A percentile compares a stretch with the other conserved stretches of the same genome.
Conservation (phyloP, 352 stramenopile genomes). For the Globisporangium solare region DNA sequence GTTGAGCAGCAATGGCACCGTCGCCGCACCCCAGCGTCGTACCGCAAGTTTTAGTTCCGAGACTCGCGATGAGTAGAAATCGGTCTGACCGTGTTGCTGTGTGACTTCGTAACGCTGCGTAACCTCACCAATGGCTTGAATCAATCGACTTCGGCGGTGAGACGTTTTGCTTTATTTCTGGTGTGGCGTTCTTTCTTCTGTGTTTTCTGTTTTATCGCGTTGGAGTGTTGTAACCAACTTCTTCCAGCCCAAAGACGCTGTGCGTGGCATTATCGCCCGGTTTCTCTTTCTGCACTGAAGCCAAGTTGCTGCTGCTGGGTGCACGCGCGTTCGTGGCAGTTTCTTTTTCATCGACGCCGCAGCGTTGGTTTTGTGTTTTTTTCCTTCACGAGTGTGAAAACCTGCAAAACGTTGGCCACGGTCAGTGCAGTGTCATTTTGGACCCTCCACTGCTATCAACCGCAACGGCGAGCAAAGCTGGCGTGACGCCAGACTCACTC, state of each 20-base stretch:
- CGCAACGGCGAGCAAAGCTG: too few species aligned
- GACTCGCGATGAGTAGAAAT: neutral
- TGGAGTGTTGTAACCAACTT: neutral
- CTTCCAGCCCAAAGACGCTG: neutral
- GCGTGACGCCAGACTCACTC: too few species aligned
- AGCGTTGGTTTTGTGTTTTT: too few species aligned
- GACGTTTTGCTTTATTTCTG: neutral
- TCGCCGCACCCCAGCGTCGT: constrained; percentile 42
- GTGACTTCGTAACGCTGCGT: neutral
- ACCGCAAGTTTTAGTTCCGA: constrained; percentile 50
- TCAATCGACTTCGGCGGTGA: neutral
- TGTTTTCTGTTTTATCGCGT: neutral
- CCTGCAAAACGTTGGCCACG: too few species aligned
- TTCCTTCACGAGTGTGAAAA: too few species aligned
- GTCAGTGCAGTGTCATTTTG: too few species aligned
- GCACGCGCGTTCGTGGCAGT: too few species aligned
- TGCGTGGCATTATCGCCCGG: neutral
- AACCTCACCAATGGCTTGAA: neutral
- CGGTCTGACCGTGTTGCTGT: too few species aligned
- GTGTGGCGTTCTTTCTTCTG: neutral
- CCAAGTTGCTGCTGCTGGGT: too few species aligned
- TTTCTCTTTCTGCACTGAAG: too few species aligned
- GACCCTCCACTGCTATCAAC: too few species aligned
- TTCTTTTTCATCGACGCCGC: too few species aligned
- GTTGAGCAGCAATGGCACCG: constrained; percentile 61